Evolutionary conservation across 139 green algal genomes (phyloP).

Genomic region (Closterium sp.): DNA sequence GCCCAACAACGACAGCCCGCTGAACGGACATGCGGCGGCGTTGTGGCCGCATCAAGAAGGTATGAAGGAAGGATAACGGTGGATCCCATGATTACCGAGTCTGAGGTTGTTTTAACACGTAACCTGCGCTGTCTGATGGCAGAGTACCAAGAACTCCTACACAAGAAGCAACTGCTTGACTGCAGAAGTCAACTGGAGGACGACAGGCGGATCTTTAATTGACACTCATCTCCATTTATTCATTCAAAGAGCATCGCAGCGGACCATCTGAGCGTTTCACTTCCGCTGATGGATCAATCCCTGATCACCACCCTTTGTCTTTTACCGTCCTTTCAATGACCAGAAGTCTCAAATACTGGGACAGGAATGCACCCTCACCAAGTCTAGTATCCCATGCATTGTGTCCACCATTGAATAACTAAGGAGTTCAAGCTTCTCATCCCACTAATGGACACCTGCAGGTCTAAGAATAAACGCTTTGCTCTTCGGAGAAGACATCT

Average conservation of each 20-base stretch:
- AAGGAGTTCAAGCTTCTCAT: too few relatives aligned
- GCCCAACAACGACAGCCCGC: constrained; percentile 76
- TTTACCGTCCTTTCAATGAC: too few relatives aligned
- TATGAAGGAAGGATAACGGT: background rate
- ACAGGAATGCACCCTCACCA: too few relatives aligned
- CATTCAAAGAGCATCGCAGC: background rate
- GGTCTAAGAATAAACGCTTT: too few relatives aligned
- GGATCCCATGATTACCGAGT: background rate
- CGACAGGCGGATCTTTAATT: background rate
- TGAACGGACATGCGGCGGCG: constrained; percentile 72
- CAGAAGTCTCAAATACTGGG: too few relatives aligned
- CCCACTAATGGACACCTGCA: too few relatives aligned
- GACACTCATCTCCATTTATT: background rate
- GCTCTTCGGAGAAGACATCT: too few relatives aligned
- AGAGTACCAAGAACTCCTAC: background rate
- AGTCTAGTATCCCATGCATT: too few relatives aligned
- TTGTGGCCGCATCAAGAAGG: constrained; percentile 69
- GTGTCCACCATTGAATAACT: too few relatives aligned
- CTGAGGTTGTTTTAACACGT: background rate
- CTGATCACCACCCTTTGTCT: background rate
- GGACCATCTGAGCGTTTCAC: too few relatives aligned
- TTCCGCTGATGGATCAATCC: too few relatives aligned
- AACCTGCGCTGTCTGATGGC: background rate
- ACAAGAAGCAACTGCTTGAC: background rate
- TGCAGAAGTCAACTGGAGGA: background rate